These are phyloP conservation scores for Arthrinium phaeospermum DNA, from an alignment of 2,329 filamentous ascomycete genomes.

Conservation along the genomic window DNA sequence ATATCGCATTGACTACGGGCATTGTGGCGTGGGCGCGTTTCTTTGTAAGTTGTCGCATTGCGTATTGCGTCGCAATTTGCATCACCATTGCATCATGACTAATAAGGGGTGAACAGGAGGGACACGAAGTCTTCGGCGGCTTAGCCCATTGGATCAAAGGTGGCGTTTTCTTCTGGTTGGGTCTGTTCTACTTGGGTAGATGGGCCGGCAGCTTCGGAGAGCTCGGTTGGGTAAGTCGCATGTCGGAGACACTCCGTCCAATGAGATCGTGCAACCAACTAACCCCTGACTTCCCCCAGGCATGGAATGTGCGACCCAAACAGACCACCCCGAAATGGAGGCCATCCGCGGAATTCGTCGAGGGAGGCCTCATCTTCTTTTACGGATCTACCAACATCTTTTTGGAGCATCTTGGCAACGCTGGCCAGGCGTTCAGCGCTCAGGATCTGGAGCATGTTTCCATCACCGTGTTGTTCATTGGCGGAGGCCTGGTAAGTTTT, in stretches of 20 bases:
- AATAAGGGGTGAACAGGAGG: slow-evolving; percentile 59
- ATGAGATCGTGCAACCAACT: not conserved
- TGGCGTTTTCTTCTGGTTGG: slow-evolving; percentile 93
- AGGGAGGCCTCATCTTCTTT: slow-evolving; percentile 87
- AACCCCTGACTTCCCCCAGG: slow-evolving; percentile 43
- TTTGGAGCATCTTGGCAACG: slow-evolving; percentile 81
- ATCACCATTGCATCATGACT: slow-evolving; percentile 23
- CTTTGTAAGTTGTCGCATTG: slow-evolving; percentile 66
- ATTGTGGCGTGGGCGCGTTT: slow-evolving; percentile 81
- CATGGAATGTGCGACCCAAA: slow-evolving; percentile 85
- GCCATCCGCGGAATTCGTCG: slow-evolving; percentile 85
- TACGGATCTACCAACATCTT: slow-evolving; percentile 93
- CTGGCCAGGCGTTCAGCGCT: slow-evolving; percentile 73
- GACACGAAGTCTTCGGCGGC: slow-evolving; percentile 75
- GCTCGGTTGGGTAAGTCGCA: slow-evolving; percentile 74
- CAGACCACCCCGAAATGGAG: slow-evolving; percentile 64
- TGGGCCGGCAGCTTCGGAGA: slow-evolving; percentile 92
- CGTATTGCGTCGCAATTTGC: slow-evolving; percentile 26
- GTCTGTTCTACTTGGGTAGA: slow-evolving; percentile 82
- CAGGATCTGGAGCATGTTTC: slow-evolving; percentile 90
- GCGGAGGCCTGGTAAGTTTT: slow-evolving; percentile 77
- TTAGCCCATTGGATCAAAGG: slow-evolving; percentile 95
- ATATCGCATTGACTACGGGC: slow-evolving; percentile 73
- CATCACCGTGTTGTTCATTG: slow-evolving; percentile 92
- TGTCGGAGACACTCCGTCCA: not conserved